A percentile compares a stretch with the other conserved stretches of the same genome.
phyloP scores from a whole-genome alignment of 2,329 filamentous ascomycete genomes.

The Bipolaris cookei region DNA sequence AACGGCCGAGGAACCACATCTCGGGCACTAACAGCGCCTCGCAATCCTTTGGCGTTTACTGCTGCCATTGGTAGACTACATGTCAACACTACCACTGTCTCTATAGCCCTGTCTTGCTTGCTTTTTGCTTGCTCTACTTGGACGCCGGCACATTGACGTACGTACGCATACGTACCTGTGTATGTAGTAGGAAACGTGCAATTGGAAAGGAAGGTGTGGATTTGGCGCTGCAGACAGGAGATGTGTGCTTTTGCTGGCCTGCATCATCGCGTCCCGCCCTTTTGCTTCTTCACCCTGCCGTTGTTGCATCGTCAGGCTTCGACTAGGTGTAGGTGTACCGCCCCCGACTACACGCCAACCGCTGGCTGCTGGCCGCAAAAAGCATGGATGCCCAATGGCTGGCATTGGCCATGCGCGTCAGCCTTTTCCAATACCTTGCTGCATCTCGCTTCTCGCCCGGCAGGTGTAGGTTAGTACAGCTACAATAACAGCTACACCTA shows the following conservation, averaged over 20 bases:
- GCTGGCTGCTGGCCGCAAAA: conserved; percentile 7
- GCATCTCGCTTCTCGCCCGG: conserved; percentile 18
- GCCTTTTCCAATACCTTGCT: conserved; percentile 18
- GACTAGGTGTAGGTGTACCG: not conserved
- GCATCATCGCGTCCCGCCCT: conserved; percentile 13
- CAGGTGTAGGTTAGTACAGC: conserved; percentile 6
- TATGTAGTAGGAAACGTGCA: conserved; percentile 13
- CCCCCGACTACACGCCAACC: conserved; percentile 3
- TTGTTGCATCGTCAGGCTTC: conserved; percentile 12
- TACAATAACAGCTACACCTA: no score
- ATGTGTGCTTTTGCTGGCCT: conserved; percentile 13
- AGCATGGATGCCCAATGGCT: conserved; percentile 17
- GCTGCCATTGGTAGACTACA: conserved; percentile 26
- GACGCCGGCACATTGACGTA: no score
- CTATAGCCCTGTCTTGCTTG: no score
- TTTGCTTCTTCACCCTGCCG: conserved; percentile 13
- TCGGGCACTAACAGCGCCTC: conserved; percentile 44
- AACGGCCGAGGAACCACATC: conserved; percentile 21
- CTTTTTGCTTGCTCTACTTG: not conserved
- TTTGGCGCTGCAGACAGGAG: conserved; percentile 12
- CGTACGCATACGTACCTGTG: conserved; percentile 2
- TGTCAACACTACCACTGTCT: conserved; percentile 27
- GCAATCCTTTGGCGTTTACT: conserved; percentile 35
- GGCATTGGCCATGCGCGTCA: conserved; percentile 11
- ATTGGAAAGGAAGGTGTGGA: conserved; percentile 7